These are phyloP conservation scores for Abortiporus biennis DNA, from an alignment of 1,284 basidiomycete species.

Conservation along the genomic window DNA sequence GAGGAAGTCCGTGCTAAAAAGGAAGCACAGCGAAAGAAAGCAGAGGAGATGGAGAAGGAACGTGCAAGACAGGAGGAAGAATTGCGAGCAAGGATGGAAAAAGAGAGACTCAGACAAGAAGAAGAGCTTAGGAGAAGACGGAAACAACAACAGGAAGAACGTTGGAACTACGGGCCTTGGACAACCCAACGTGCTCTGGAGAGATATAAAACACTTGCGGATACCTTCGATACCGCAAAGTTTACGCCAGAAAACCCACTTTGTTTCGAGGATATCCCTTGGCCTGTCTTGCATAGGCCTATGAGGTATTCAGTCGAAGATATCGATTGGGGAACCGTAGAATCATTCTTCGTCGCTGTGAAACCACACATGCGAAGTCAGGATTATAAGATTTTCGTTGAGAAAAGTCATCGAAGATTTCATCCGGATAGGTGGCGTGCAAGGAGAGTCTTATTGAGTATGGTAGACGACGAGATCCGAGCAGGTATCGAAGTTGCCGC, in stretches of 20 bases:
- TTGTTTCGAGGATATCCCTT: slow-evolving; percentile 56
- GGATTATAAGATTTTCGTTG: slow-evolving; percentile 57
- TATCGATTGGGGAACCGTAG: slow-evolving; percentile 62
- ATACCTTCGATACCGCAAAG: slow-evolving; percentile 56
- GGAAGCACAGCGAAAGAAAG: slow-evolving; percentile 1
- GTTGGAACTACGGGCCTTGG: slow-evolving; percentile 55
- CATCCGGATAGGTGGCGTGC: slow-evolving; percentile 65
- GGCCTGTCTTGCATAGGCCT: slow-evolving; percentile 60
- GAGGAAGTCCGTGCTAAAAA: slow-evolving; percentile 33
- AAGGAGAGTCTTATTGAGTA: slow-evolving; percentile 43
- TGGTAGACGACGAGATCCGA: slow-evolving; percentile 45
- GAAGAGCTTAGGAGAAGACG: neutral
- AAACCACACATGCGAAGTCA: slow-evolving; percentile 43
- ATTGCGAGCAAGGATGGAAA: neutral
- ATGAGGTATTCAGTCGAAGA: slow-evolving; percentile 48
- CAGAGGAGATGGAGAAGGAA: slow-evolving; percentile 25
- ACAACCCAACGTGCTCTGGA: slow-evolving; percentile 56
- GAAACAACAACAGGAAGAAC: slow-evolving; percentile 26
- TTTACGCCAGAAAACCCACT: slow-evolving; percentile 47
- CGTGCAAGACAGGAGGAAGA: neutral
- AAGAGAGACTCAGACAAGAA: neutral
- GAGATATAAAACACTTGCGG: slow-evolving; percentile 49
- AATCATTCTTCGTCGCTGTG: slow-evolving; percentile 58
- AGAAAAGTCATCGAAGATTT: slow-evolving; percentile 63
- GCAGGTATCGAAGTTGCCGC: slow-evolving; percentile 53